A percentile compares a stretch with the other conserved stretches of the same genome.
These are phyloP conservation scores for Talaromyces borbonicus DNA, from an alignment of 495 filamentous ascomycete species.

Conservation along the genomic window DNA sequence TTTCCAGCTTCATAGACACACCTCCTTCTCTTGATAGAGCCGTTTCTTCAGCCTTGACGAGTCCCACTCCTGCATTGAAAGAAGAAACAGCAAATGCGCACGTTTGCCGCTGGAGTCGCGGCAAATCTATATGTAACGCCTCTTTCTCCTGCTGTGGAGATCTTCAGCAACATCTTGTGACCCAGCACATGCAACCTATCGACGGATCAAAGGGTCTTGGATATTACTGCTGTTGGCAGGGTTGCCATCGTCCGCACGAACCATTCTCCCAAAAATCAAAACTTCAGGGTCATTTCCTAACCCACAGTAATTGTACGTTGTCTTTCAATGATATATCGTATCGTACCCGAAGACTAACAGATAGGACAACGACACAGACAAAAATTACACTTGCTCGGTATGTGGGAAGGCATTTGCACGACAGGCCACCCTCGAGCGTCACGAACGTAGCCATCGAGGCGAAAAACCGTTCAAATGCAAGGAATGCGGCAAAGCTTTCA, in stretches of 20 bases:
- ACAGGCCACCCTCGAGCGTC: constrained; percentile 37
- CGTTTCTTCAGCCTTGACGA: constrained; percentile 29
- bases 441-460: constrained; percentile 44
- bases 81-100: constrained; percentile 26
- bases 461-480: constrained; percentile 41
- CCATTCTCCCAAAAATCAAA: constrained; percentile 42
- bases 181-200: constrained; percentile 30
- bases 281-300: constrained; percentile 39
- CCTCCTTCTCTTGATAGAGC: constrained; percentile 35
- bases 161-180: constrained; percentile 35
- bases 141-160: constrained; percentile 25
- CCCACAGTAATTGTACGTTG: constrained; percentile 36
- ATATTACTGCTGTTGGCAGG: constrained; percentile 42
- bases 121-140: constrained; percentile 24
- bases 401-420: constrained; percentile 40
- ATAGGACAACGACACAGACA: constrained; percentile 29
- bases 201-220: constrained; percentile 35
- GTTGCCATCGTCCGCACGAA: constrained; percentile 35
- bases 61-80: constrained; percentile 29
- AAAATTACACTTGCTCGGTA: constrained; percentile 36
- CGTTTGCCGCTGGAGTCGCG: constrained; percentile 32
- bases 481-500: constrained; percentile 35
- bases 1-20: constrained; percentile 32
- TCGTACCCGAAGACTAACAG: not conserved
- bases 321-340: not conserved